Evolutionary conservation across 2,329 filamentous ascomycete genomes (phyloP).

Genomic region (Colletotrichum chlorophyti): DNA sequence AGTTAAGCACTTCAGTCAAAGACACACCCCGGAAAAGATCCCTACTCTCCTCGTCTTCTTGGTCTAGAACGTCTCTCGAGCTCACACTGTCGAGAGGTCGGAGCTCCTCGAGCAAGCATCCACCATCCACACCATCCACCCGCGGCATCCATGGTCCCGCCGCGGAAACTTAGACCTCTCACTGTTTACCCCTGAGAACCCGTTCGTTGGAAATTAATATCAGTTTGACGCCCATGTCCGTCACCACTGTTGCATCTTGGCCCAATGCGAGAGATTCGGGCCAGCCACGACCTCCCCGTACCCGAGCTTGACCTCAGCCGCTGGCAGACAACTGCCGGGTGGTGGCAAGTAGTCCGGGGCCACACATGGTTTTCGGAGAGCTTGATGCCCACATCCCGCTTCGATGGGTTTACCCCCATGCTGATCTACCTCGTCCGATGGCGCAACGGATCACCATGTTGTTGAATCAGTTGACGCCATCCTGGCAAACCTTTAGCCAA

Average conservation of each 20-base stretch:
- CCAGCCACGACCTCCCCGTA: not conserved
- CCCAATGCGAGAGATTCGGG: not conserved
- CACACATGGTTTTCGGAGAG: not conserved
- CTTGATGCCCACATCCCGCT: constrained; percentile 18
- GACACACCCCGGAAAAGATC: constrained; percentile 11
- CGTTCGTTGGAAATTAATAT: constrained; percentile 16
- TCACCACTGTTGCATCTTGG: constrained; percentile 8
- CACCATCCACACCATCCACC: not conserved
- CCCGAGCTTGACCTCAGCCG: constrained; percentile 4
- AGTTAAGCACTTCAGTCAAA: not conserved
- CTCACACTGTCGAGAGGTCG: not conserved
- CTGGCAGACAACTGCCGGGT: constrained; percentile 18
- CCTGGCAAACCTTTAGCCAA: not conserved
- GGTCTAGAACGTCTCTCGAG: constrained; percentile 4
- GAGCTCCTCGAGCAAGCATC: not conserved
- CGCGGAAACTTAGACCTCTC: not conserved
- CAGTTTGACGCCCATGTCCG: constrained; percentile 9
- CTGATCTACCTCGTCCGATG: constrained; percentile 10
- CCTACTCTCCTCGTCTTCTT: constrained; percentile 3
- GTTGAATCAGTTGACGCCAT: constrained; percentile 15
- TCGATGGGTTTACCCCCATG: constrained; percentile 1
- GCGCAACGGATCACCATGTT: constrained; percentile 8
- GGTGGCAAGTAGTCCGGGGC: constrained; percentile 4
- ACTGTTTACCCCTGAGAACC: constrained; percentile 2
- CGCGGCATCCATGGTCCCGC: constrained; percentile 4